phyloP scores from a whole-genome alignment of 2,329 filamentous ascomycete genomes.

The Colletotrichum agaves region DNA sequence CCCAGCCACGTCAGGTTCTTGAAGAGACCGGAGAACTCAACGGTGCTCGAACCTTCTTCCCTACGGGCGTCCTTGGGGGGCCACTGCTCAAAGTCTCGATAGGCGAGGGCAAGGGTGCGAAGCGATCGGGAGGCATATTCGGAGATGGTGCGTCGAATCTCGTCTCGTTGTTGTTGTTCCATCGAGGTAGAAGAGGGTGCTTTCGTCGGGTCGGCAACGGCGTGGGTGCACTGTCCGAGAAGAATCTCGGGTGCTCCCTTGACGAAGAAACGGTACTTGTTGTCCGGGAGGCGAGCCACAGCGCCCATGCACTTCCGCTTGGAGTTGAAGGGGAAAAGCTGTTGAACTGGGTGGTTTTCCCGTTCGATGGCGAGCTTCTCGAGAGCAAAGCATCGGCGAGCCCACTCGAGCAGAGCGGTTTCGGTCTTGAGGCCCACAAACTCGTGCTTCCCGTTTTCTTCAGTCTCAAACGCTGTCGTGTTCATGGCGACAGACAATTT shows the following conservation, averaged over 20 bases:
- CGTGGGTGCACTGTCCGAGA: slow-evolving; percentile 53
- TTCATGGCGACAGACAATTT: slow-evolving; percentile 57
- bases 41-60: slow-evolving; percentile 64
- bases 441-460: slow-evolving; percentile 51
- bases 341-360: slow-evolving; percentile 55
- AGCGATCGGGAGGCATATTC: slow-evolving; percentile 74
- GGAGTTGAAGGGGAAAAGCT: slow-evolving; percentile 62
- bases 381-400: slow-evolving; percentile 48
- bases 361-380: slow-evolving; percentile 58
- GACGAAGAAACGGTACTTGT: slow-evolving; percentile 57
- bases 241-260: slow-evolving; percentile 67
- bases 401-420: slow-evolving; percentile 58
- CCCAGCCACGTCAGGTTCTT: slow-evolving; percentile 53
- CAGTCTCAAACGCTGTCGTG: slow-evolving; percentile 65
- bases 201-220: slow-evolving; percentile 57
- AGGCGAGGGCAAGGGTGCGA: slow-evolving; percentile 73
- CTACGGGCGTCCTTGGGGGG: slow-evolving; percentile 73
- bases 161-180: slow-evolving; percentile 43
- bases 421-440: slow-evolving; percentile 68
- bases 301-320: slow-evolving; percentile 63
- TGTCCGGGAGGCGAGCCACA: slow-evolving; percentile 43
- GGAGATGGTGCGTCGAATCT: slow-evolving; percentile 48
- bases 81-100: slow-evolving; percentile 74
- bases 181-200: slow-evolving; percentile 46
- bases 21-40: slow-evolving; percentile 57